Evolutionary conservation across 768 basidiomycete species (phyloP), one percentile per base, ranked within the genome.

Genomic region (Lyophyllum semitale): DNA sequence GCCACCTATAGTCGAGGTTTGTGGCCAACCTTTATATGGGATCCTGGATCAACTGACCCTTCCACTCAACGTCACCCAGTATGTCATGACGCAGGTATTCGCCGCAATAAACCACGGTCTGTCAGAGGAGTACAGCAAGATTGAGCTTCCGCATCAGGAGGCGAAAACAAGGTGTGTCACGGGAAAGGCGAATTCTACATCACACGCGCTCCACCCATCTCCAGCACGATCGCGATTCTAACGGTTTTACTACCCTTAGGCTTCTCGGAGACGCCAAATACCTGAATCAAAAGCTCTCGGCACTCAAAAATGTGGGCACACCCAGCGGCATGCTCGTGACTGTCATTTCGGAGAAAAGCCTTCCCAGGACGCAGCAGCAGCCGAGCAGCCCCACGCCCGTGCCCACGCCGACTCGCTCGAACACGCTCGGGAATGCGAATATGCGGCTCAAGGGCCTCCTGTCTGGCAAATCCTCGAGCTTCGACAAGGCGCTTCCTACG

Each of bases 1-100:
- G 15, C 71, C 78, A 42, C 79, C 83, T 29, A 81, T 93, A 25
- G 91, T 97, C 41, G 93, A 95, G 84, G 94, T 93, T 65, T 66
- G 86, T 65, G 37, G 48, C 30, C 29, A 33, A 45, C 27, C 42
- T 22, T 56, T 33, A 47, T 60, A 40, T 60, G 32, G 45, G 47
- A 53, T 52, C 29, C 50, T 27, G 48, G 35, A 29, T 62, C 20
- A 59, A 48, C 41, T 64, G 54, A 55, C 42, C 48, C 12, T 27
- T 45, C 26, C 26, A 18, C 42, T 40, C 27, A 55, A 57, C 50
- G 48, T 51, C 59, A 49, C 43, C 22, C 68, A 97, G 92, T 84
- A 83, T 68, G 93, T 99, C 67, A 95, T 98, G 92, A 84, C 87
- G 32, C 93, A 98, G 67, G 97, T 98, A 13, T 88, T 98, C 57